A percentile compares a stretch with the other conserved stretches of the same genome.
phyloP scores from a whole-genome alignment of 2,329 filamentous ascomycete species.

The Colletotrichum echinochloae region DNA sequence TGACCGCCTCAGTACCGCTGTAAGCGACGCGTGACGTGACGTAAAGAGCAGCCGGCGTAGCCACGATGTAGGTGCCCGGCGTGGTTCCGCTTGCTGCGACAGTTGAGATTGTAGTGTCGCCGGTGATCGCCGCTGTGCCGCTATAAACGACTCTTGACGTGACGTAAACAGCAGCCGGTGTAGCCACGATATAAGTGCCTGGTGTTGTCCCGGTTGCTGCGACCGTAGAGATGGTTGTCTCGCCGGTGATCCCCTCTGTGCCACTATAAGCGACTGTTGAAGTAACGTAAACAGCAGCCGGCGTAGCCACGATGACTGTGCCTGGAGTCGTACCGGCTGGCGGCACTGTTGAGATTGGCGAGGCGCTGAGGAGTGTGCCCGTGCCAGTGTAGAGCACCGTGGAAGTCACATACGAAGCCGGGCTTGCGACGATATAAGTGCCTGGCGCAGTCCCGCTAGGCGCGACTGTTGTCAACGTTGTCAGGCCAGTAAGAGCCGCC shows the following conservation, averaged over 20 bases:
- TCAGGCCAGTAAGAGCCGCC: too few relatives aligned
- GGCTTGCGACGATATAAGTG: too few relatives aligned
- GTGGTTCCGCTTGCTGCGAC: constrained; percentile 16
- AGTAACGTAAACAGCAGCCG: constrained; percentile 23
- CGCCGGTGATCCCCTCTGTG: constrained; percentile 20
- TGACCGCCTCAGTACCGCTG: constrained; percentile 21
- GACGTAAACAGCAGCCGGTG: constrained; percentile 18
- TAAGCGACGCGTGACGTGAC: constrained; percentile 14
- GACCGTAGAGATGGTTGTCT: constrained; percentile 24
- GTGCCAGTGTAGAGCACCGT: neutral
- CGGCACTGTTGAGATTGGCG: constrained; percentile 24
- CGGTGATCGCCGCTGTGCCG: constrained; percentile 24
- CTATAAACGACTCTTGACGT: constrained; percentile 24
- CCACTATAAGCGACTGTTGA: constrained; percentile 17
- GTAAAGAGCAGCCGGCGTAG: constrained; percentile 18
- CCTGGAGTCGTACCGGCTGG: constrained; percentile 15
- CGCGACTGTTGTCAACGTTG: too few relatives aligned
- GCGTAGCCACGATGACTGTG: constrained; percentile 15
- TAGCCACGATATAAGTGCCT: constrained; percentile 13
- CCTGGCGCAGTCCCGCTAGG: too few relatives aligned
- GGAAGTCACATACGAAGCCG: neutral
- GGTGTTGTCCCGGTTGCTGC: constrained; percentile 12
- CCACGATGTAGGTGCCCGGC: constrained; percentile 13
- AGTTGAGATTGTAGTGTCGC: constrained; percentile 17
- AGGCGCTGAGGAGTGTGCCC: neutral